Percentiles rank a stretch among this genome's conserved stretches.
Evolutionary conservation across 139 green algal species (phyloP).

Genomic region (Chlorella ohadii): DNA sequence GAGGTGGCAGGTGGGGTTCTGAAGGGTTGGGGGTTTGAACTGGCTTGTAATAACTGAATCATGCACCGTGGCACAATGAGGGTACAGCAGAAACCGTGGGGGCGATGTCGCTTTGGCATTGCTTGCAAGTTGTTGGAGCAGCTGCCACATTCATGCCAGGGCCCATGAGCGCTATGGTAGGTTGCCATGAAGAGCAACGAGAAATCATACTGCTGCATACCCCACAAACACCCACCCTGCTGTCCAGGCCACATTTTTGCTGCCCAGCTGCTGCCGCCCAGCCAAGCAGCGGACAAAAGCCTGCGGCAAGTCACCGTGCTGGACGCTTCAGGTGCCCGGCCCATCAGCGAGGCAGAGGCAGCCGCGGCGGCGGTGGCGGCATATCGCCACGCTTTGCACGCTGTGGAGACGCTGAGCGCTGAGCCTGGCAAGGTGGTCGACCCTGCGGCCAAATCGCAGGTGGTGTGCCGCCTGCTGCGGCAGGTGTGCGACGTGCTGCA

Average conservation of each 20-base stretch:
- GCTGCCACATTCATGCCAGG: no score
- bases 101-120: no score
- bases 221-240: no score
- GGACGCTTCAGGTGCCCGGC: background rate
- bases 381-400: background rate
- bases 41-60: no score
- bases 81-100: no score
- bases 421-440: background rate
- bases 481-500: background rate
- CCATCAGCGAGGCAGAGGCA: background rate
- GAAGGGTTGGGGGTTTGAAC: background rate
- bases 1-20: constrained; percentile 25
- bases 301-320: background rate
- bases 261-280: background rate
- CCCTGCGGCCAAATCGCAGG: background rate
- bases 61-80: no score
- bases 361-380: background rate
- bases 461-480: constrained; percentile 28
- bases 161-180: no score
- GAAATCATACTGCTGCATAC: no score
- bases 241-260: constrained; percentile 37
- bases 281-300: no score
- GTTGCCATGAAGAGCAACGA: no score
- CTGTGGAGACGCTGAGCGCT: background rate
- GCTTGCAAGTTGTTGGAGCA: no score